A percentile compares a stretch with the other conserved stretches of the same genome.
These are phyloP conservation scores for Metarhizium humberi DNA, from an alignment of 2,329 filamentous ascomycete genomes.

Conservation along the genomic window DNA sequence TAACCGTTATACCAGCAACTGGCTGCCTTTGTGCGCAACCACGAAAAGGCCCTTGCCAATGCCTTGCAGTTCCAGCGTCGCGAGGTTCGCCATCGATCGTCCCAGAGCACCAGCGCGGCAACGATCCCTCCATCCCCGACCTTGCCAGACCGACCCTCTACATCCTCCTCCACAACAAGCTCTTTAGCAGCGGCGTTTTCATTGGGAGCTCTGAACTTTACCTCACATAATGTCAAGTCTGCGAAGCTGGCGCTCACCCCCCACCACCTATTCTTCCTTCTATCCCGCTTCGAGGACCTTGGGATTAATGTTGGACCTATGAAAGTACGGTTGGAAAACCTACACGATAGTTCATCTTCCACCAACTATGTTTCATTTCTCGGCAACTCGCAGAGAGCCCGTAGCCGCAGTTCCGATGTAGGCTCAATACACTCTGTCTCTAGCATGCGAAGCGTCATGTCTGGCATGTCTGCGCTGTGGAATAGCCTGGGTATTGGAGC, in stretches of 20 bases:
- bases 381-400: constrained; percentile 65
- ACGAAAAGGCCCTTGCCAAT: constrained; percentile 96
- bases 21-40: constrained; percentile 89
- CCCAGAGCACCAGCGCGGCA: constrained; percentile 54
- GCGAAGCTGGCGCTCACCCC: constrained; percentile 88
- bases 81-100: constrained; percentile 61
- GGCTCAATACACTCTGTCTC: constrained; percentile 93
- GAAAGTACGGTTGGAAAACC: constrained; percentile 91
- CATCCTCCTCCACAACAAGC: constrained; percentile 61
- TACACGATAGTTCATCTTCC: constrained; percentile 77
- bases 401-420: constrained; percentile 70
- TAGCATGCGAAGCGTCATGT: constrained; percentile 95
- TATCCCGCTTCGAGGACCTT: constrained; percentile 91
- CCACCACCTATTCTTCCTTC: constrained; percentile 92
- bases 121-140: constrained; percentile 46
- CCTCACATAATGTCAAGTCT: constrained; percentile 77
- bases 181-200: constrained; percentile 80
- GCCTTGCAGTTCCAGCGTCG: constrained; percentile 73
- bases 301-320: constrained; percentile 86
- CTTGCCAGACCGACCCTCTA: constrained; percentile 52
- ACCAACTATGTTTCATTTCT: constrained; percentile 96
- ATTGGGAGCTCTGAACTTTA: constrained; percentile 74
- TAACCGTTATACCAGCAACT: constrained; percentile 60
- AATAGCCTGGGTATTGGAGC: constrained; percentile 75
- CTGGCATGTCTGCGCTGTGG: constrained; percentile 91